Evolutionary conservation across 768 basidiomycete species (phyloP).

Genomic region (Russula earlei): DNA sequence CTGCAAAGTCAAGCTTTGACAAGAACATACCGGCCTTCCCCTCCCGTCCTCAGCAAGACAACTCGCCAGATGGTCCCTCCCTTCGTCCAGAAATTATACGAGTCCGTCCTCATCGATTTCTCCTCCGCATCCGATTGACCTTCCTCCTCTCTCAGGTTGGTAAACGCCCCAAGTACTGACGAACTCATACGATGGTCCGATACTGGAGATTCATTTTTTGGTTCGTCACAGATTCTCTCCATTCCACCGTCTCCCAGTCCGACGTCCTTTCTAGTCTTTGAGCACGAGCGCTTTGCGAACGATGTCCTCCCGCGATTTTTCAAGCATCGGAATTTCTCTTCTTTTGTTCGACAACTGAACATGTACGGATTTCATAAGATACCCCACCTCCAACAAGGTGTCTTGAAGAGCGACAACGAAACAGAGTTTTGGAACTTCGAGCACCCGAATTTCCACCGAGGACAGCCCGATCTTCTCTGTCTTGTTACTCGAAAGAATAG

Average conservation of each 20-base stretch:
- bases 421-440: slow-evolving; percentile 88
- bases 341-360: slow-evolving; percentile 88
- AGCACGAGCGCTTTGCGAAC: slow-evolving; percentile 82
- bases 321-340: slow-evolving; percentile 93
- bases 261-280: slow-evolving; percentile 50
- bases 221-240: slow-evolving; percentile 32
- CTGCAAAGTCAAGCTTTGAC: slow-evolving; percentile 52
- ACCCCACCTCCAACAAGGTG: slow-evolving; percentile 92
- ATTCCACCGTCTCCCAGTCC: slow-evolving; percentile 5
- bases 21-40: slow-evolving; percentile 32
- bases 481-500: slow-evolving; percentile 78
- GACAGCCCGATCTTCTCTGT: slow-evolving; percentile 79
- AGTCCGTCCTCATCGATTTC: slow-evolving; percentile 41
- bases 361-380: slow-evolving; percentile 97
- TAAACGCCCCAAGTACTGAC: slow-evolving; percentile 74
- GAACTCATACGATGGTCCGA: slow-evolving; percentile 89
- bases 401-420: slow-evolving; percentile 72
- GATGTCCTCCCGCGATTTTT: slow-evolving; percentile 91
- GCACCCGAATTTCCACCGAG: slow-evolving; percentile 81
- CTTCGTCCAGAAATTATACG: slow-evolving; percentile 88
- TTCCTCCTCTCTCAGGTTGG: slow-evolving; percentile 53
- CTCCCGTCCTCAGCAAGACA: slow-evolving; percentile 37
- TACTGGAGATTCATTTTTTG: slow-evolving; percentile 86
- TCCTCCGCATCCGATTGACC: slow-evolving; percentile 11
- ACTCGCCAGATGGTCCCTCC: slow-evolving; percentile 56